Base-by-base conservation (phyloP, 2,329 filamentous ascomycete genomes). In the Corynespora cassiicola region DNA sequence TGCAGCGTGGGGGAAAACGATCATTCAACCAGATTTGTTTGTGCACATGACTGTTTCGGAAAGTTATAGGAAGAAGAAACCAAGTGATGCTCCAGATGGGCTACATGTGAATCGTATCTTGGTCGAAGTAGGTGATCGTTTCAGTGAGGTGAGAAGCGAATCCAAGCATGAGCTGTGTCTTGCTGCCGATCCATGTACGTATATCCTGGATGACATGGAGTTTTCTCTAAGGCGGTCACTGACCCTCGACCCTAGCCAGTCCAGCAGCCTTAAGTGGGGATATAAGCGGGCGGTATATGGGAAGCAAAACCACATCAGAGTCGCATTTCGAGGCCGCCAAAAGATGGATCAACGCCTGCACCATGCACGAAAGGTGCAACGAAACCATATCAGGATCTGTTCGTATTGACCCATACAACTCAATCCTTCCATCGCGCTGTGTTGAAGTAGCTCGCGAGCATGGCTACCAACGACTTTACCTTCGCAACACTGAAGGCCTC, bases 41-140 rank as follows among this genome's bases (percentile, higher is more conserved):
- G 34, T 37, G 15, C 34, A 37, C 17, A 37, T 37, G 16, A 30
- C 34, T 14, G 5, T 37, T 5, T 37, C 34, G 6, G 16, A 20
- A 21, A 23, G 23, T 19, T 29, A 37, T n/a, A 11, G 30, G 11
- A 17, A 37, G 5, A 18, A 10, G 5, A 16, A 21, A 29, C 7
- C 11, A n/a, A 17, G 12, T 12, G 14, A 5, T n/a, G 12, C 7
- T 6, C 12, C 5, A n/a, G 8, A n/a, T 20, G 34, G 34, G 4
- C 21, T 35, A 15, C 21, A 27, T 7, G 16, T 16, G 7, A 37
- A 37, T 16, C 34, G 34, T 6, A 12, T 37, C 6, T 17, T 29
- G 11, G 8, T 37, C 18, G 17, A 30, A 14, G 10, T 30, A n/a
- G 34, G 34, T 18, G 34, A 37, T 18, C 24, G 34, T 7, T 37